Percentiles rank a stretch among this genome's conserved stretches.
Conservation (phyloP, 23 red algal genomes). For the Pyropia yezoensis region DNA sequence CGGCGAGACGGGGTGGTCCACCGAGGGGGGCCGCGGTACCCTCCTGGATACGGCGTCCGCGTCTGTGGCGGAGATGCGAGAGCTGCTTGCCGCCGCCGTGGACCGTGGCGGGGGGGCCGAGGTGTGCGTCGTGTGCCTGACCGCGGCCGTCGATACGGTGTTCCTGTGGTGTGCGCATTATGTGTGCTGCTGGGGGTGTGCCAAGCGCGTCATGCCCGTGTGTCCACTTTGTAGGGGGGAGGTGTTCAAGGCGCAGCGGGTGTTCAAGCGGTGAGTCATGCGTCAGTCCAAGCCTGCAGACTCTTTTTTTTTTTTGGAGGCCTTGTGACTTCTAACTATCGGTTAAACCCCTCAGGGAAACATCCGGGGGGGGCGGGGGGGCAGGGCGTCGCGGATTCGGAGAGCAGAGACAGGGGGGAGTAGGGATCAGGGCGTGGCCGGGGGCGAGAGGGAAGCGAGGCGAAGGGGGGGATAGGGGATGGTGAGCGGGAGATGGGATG, state of each 20-base stretch:
- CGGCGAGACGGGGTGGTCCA: conserved; percentile 37
- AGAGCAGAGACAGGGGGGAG: too few species aligned
- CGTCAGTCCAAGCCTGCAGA: too few species aligned
- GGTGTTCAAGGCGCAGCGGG: not conserved
- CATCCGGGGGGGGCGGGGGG: too few species aligned
- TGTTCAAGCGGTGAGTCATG: too few species aligned
- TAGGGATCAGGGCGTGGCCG: too few species aligned
- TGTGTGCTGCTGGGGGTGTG: conserved; percentile 1
- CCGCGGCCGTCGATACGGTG: conserved; percentile 2
- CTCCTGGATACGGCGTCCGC: conserved; percentile 14
- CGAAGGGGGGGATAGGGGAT: too few species aligned
- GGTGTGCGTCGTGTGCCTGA: conserved; percentile 49
- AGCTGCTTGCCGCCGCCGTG: not conserved
- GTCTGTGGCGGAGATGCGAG: conserved; percentile 17
- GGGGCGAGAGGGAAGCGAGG: too few species aligned
- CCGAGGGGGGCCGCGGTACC: not conserved
- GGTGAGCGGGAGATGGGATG: too few species aligned
- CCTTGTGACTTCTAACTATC: too few species aligned
- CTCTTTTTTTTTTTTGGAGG: too few species aligned
- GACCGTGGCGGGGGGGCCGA: conserved; percentile 15
- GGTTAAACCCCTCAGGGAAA: too few species aligned
- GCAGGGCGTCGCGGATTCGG: too few species aligned
- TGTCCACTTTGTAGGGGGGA: not conserved
- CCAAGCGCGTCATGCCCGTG: not conserved
- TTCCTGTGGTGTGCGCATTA: conserved; percentile 51